phyloP scores from a whole-genome alignment of 1,284 basidiomycete species.

The Ganoderma lucidum region DNA sequence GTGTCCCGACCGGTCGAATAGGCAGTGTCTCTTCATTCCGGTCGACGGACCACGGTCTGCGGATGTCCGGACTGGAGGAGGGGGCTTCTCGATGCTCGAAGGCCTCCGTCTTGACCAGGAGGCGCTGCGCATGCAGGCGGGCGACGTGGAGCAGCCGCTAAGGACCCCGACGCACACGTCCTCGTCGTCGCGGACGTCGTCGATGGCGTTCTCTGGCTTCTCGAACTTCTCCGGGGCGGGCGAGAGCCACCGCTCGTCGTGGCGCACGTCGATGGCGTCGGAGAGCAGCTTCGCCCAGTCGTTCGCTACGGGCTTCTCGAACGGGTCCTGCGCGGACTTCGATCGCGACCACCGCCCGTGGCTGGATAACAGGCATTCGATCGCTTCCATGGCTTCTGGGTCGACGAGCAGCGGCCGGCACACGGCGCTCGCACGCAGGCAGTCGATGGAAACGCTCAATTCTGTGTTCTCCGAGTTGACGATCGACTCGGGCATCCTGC shows the following conservation, averaged over 20 bases:
- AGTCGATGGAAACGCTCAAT: conserved; percentile 64
- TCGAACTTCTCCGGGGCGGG: conserved; percentile 29
- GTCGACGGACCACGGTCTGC: conserved; percentile 22
- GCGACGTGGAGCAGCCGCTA: conserved; percentile 7
- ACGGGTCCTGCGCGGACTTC: conserved; percentile 31
- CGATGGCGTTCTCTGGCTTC: conserved; percentile 31
- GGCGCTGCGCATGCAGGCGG: not conserved
- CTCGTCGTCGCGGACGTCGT: conserved; percentile 33
- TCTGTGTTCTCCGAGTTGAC: conserved; percentile 66
- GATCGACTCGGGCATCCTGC: conserved; percentile 58
- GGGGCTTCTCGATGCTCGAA: conserved; percentile 14
- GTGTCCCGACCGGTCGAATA: conserved; percentile 33
- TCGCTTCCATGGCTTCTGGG: conserved; percentile 19
- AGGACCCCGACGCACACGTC: conserved; percentile 22
- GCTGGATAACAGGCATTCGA: conserved; percentile 15
- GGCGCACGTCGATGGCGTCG: conserved; percentile 36
- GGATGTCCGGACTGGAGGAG: not conserved
- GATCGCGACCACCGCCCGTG: conserved; percentile 18
- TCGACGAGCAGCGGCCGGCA: conserved; percentile 21
- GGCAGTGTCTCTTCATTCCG: conserved; percentile 37
- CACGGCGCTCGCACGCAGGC: conserved; percentile 40
- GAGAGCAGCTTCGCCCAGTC: conserved; percentile 31
- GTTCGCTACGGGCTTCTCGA: conserved; percentile 30
- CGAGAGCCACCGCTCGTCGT: conserved; percentile 35
- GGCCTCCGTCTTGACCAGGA: conserved; percentile 19